Conservation (phyloP, 2,329 filamentous ascomycete species). For the Didymella pinodella region DNA sequence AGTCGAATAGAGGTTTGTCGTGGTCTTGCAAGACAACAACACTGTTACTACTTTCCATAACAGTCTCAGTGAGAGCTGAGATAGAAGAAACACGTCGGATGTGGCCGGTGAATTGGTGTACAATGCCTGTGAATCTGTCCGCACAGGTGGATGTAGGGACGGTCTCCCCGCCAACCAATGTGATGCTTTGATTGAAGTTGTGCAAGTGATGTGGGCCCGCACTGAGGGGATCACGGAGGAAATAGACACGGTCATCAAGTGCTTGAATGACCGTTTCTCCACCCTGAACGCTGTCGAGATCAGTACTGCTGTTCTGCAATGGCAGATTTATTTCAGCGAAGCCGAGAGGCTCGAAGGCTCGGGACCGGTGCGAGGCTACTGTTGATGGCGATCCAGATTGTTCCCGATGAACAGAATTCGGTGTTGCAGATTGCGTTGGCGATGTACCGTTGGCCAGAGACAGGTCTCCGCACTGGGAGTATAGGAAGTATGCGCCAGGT, state of each 20-base stretch:
- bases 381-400: background rate
- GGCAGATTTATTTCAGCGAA: background rate
- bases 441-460: background rate
- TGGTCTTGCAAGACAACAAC: constrained; percentile 7
- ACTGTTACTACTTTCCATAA: background rate
- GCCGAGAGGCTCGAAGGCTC: background rate
- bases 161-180: constrained; percentile 1
- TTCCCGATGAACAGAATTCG: background rate
- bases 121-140: background rate
- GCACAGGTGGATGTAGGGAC: background rate
- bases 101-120: background rate
- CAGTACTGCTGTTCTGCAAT: background rate
- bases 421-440: background rate
- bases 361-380: background rate
- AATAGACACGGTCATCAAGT: constrained; percentile 9
- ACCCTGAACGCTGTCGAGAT: no score
- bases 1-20: constrained; percentile 4
- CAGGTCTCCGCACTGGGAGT: constrained; percentile 23
- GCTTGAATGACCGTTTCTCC: constrained; percentile 5
- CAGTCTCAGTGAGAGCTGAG: background rate
- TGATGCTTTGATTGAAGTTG: background rate
- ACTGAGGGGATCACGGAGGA: constrained; percentile 8
- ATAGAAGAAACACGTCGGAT: background rate
- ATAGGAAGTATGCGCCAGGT: constrained; percentile 54
- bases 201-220: rapidly evolving